A percentile compares a stretch with the other conserved stretches of the same genome.
phyloP scores from a whole-genome alignment of 768 basidiomycete genomes.

The Panaeolus cyanescens region DNA sequence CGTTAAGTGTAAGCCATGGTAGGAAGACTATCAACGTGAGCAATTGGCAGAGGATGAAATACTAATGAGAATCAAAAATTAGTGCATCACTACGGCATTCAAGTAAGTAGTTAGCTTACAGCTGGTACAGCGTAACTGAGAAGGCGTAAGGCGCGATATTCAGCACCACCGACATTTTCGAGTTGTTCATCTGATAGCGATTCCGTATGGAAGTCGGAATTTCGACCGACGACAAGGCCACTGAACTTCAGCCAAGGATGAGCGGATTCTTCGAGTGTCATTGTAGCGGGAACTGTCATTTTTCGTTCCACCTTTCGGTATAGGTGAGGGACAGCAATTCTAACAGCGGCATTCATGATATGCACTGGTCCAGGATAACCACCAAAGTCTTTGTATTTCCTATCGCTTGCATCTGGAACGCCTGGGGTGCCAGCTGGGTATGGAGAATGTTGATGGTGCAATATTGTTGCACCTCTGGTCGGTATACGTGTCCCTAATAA shows the following conservation, averaged over 20 bases:
- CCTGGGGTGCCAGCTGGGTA: constrained; percentile 13
- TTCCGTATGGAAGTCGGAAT: constrained; percentile 56
- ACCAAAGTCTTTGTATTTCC: constrained; percentile 43
- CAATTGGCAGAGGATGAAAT: constrained; percentile 62
- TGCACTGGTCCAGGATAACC: constrained; percentile 50
- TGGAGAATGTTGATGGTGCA: constrained; percentile 12
- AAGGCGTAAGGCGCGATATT: constrained; percentile 64
- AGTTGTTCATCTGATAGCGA: constrained; percentile 65
- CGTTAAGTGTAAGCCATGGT: constrained; percentile 55
- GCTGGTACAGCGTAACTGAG: constrained; percentile 50
- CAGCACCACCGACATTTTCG: constrained; percentile 75
- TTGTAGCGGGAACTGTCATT: constrained; percentile 52
- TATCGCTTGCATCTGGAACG: constrained; percentile 6
- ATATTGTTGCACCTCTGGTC: constrained; percentile 33
- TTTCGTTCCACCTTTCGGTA: constrained; percentile 47
- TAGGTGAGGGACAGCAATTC: constrained; percentile 42
- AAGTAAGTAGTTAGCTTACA: constrained; percentile 28
- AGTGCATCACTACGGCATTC: no score
- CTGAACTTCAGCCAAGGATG: constrained; percentile 41
- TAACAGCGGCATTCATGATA: constrained; percentile 38
- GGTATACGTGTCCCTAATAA: background rate
- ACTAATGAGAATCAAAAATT: constrained; percentile 39
- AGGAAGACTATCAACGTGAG: constrained; percentile 57
- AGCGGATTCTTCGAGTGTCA: constrained; percentile 37
- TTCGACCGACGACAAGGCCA: constrained; percentile 55